Evolutionary conservation across 2,329 filamentous ascomycete species (phyloP).

Genomic region (Bipolaris victoriae): DNA sequence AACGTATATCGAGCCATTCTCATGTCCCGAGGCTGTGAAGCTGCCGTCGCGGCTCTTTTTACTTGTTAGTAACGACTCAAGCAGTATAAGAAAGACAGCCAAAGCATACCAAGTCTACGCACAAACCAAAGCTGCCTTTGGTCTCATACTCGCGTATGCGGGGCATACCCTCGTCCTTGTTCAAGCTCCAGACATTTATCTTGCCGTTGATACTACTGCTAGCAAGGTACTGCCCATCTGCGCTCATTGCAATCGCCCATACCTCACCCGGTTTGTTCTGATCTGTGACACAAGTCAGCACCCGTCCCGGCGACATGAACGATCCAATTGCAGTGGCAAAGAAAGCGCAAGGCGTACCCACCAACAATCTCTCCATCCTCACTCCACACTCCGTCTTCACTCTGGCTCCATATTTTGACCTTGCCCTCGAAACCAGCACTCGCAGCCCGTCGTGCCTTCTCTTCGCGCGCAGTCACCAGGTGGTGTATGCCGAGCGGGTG

Average conservation of each 20-base stretch:
- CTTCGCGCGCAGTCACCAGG: conserved; percentile 72
- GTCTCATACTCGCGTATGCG: conserved; percentile 88
- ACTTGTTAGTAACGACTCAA: conserved; percentile 1
- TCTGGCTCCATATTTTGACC: conserved; percentile 78
- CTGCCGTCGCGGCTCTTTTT: conserved; percentile 72
- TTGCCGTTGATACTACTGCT: conserved; percentile 85
- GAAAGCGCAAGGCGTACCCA: conserved; percentile 36
- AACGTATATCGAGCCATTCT: conserved; percentile 89
- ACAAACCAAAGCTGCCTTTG: conserved; percentile 88
- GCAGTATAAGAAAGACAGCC: not conserved
- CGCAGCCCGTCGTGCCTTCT: conserved; percentile 67
- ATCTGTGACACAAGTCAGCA: conserved; percentile 43
- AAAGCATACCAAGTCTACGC: conserved; percentile 72
- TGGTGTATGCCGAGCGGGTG: conserved; percentile 94
- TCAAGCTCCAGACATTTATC: conserved; percentile 83
- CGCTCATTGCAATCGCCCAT: conserved; percentile 87
- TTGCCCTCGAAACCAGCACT: conserved; percentile 90
- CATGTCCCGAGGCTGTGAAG: conserved; percentile 89
- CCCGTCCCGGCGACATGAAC: not conserved
- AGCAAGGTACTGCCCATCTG: conserved; percentile 84
- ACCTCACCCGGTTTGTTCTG: conserved; percentile 70
- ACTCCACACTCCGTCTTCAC: conserved; percentile 59
- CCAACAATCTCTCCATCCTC: conserved; percentile 57
- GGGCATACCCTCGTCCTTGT: conserved; percentile 57
- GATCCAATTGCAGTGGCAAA: conserved; percentile 4